Evolutionary conservation across 306 rosid genomes (phyloP).

Genomic region (Prunus campanulata): DNA sequence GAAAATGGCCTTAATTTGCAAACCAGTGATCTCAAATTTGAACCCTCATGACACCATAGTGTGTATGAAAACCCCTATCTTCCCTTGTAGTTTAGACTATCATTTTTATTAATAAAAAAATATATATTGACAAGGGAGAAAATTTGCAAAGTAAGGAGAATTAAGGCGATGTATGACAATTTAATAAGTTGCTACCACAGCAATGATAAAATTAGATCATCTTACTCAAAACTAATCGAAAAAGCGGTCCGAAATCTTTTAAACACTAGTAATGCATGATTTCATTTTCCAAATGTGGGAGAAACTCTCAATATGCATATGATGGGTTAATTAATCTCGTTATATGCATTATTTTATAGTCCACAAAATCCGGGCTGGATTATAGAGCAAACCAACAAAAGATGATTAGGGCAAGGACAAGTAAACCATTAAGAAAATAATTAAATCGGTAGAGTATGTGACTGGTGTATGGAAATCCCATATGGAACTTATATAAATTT

Average conservation of each 20-base stretch:
- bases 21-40: fast-evolving
- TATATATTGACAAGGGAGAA: no score
- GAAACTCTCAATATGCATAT: no score
- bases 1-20: no score
- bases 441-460: neutral
- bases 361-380: conserved; percentile 3
- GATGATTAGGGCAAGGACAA: neutral
- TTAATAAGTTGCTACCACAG: neutral
- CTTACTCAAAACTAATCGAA: no score
- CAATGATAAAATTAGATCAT: no score
- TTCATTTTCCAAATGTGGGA: no score
- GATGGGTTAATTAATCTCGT: neutral
- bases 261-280: no score
- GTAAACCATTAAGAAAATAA: neutral
- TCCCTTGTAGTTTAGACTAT: no score
- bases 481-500: neutral
- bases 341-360: neutral
- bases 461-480: neutral
- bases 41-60: no score
- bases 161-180: neutral
- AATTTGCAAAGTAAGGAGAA: neutral
- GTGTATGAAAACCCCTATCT: no score
- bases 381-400: neutral
- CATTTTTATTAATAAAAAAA: no score
- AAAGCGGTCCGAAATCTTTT: no score